Evolutionary conservation across 148 eudicot species (phyloP), one percentile per base, ranked within the genome.

Genomic region (Rhododendron kiyosumense): DNA sequence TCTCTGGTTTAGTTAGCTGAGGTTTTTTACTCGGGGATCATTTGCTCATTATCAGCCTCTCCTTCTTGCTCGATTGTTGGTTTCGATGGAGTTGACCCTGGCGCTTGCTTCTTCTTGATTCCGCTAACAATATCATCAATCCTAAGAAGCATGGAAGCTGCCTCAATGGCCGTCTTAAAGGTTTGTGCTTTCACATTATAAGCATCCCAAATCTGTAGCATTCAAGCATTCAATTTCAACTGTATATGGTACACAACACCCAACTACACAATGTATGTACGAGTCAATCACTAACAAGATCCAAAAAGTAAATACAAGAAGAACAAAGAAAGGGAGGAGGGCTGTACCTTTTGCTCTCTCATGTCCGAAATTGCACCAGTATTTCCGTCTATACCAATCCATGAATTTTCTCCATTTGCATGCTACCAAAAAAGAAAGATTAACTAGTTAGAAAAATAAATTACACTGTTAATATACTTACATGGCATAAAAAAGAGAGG

Each of bases 121-220:
- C 99, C 98, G 15, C 99, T 95, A 46, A 96, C 99, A 28, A 96
- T 94, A 83, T 96, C 98, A 88, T 96, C 99, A 81, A 96, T 96
- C 81, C 97, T 93, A 26, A 96, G 93, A 85, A 96, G 94, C 99
- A 96, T 95, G 87, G 94, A 95, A 52, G 97, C 95, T 38, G 99
- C 98, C 89, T 95, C 99, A 45, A 96, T 95, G 79, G 97, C 98
- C 14, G 96, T 96, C 90, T 96, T 96, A 81, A 95, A 96, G 59
- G 99, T 94, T 85, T 96, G 99, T 20, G 95, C 94, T 92, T 96
- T 96, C 63, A 94, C 99, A 2, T 96, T 91, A 87, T 93, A 96
- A 78, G 99, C 93, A 90, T 95, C 98, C 98, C 98, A 96, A 41
- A 96, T 96, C 99, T 96, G 89, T 38, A 82, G 84, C 79, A 74